phyloP scores from a whole-genome alignment of 768 basidiomycete genomes.

The Fibroporia radiculosa region DNA sequence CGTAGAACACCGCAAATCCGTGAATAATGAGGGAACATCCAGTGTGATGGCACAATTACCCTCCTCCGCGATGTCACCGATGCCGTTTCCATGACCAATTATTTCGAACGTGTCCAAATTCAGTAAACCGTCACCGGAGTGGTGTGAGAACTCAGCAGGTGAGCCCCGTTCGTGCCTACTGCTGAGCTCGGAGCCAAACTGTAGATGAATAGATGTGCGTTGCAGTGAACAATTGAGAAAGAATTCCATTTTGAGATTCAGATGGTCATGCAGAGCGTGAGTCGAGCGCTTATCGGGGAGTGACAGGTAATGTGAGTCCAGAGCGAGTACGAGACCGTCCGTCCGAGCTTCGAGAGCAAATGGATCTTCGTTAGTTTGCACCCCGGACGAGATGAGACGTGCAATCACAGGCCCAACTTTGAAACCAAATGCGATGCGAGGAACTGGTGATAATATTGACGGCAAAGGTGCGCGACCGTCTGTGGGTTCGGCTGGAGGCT shows the following conservation, averaged over 20 bases:
- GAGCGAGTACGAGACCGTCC: slow-evolving; percentile 39
- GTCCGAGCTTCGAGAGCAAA: slow-evolving; percentile 50
- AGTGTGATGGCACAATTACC: slow-evolving; percentile 32
- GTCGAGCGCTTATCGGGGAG: slow-evolving; percentile 17
- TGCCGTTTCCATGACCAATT: slow-evolving; percentile 33
- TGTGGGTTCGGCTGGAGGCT: slow-evolving; percentile 12
- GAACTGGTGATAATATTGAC: slow-evolving; percentile 31
- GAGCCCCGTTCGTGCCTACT: slow-evolving; percentile 14
- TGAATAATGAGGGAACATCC: slow-evolving; percentile 33
- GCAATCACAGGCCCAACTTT: slow-evolving; percentile 42
- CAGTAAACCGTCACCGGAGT: slow-evolving; percentile 31
- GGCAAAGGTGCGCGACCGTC: slow-evolving; percentile 19
- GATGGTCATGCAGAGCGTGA: slow-evolving; percentile 26
- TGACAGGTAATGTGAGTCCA: slow-evolving; percentile 34
- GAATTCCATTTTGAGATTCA: slow-evolving; percentile 39
- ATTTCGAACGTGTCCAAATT: slow-evolving; percentile 53
- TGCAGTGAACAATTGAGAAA: slow-evolving; percentile 35
- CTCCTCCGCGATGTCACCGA: slow-evolving; percentile 46
- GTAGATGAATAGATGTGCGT: slow-evolving; percentile 47
- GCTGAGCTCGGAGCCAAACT: slow-evolving; percentile 11
- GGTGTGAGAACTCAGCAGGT: slow-evolving; percentile 13
- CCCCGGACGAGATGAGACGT: slow-evolving; percentile 41
- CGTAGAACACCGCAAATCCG: slow-evolving; percentile 40
- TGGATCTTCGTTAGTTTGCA: slow-evolving; percentile 30
- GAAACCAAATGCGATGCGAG: slow-evolving; percentile 40